Evolutionary conservation across 2,329 filamentous ascomycete species (phyloP).

Genomic region (Coniosporium tulheliwenetii): DNA sequence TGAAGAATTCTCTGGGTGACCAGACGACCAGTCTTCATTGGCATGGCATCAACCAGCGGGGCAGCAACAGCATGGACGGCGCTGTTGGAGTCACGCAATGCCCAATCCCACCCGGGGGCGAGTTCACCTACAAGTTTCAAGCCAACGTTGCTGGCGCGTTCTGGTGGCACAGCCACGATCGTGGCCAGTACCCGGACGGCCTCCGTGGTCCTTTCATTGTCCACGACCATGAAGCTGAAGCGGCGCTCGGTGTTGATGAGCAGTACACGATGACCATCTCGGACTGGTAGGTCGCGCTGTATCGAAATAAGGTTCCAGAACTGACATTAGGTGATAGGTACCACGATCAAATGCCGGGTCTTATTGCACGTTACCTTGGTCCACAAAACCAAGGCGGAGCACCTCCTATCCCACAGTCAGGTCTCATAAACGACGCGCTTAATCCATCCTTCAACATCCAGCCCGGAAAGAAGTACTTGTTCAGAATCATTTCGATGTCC

Average conservation of each 20-base stretch:
- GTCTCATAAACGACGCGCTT: conserved; percentile 56
- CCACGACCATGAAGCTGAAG: conserved; percentile 46
- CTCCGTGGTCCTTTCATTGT: conserved; percentile 49
- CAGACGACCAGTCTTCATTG: conserved; percentile 51
- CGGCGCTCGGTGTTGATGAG: conserved; percentile 40
- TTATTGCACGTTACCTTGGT: conserved; percentile 31
- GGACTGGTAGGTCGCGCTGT: conserved; percentile 34
- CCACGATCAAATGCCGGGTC: conserved; percentile 38
- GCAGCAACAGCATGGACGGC: conserved; percentile 56
- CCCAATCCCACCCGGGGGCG: conserved; percentile 44
- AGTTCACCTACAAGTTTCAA: conserved; percentile 55
- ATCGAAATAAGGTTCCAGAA: too few species aligned
- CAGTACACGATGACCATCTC: conserved; percentile 50
- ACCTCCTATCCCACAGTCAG: conserved; percentile 51
- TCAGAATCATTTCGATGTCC: conserved; percentile 58
- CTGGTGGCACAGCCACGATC: conserved; percentile 62
- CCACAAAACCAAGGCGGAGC: conserved; percentile 31
- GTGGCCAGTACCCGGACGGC: conserved; percentile 56
- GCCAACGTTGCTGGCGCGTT: conserved; percentile 56
- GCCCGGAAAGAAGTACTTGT: conserved; percentile 55
- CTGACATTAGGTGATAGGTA: conserved; percentile 24
- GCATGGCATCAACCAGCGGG: conserved; percentile 57
- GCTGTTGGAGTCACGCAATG: conserved; percentile 52
- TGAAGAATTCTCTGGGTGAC: conserved; percentile 44
- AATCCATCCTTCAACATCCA: conserved; percentile 43